Conservation (phyloP, 352 stramenopile genomes). For the Halophytophthora batemanensis region DNA sequence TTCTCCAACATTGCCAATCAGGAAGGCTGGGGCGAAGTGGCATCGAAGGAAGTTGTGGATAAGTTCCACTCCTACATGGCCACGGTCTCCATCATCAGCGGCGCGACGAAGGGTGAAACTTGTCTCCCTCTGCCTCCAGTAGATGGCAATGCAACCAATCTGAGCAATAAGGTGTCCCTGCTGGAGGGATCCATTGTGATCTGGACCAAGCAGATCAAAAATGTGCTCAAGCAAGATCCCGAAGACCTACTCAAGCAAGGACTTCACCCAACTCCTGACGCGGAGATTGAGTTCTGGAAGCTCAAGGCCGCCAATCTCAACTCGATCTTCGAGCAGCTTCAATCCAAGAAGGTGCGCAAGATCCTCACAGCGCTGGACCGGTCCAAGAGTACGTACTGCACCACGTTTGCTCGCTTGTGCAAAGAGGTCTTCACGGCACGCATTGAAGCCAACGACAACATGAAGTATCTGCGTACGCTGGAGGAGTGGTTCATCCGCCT, state of each 20-base stretch:
- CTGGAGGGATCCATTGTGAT: constrained; percentile 97
- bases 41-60: constrained; percentile 95
- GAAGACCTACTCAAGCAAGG: constrained; percentile 95
- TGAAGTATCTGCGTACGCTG: constrained; percentile 96
- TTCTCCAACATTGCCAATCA: constrained; percentile 96
- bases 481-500: constrained; percentile 96
- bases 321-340: constrained; percentile 93
- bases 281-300: constrained; percentile 98
- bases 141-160: constrained; percentile 73
- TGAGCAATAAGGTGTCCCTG: constrained; percentile 94
- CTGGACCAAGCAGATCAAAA: constrained; percentile 99
- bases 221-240: constrained; percentile 97
- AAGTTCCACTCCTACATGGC: constrained; percentile 97
- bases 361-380: constrained; percentile 94
- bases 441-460: constrained; percentile 98
- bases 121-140: constrained; percentile 93
- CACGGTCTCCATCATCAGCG: constrained; percentile 95
- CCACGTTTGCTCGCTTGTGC: constrained; percentile 94
- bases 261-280: constrained; percentile 95
- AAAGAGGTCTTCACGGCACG: constrained; percentile 97
- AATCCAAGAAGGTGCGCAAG: constrained; percentile 92
- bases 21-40: constrained; percentile 95
- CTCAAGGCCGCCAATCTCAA: constrained; percentile 95
- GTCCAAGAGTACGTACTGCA: constrained; percentile 96
- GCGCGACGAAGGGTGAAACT: constrained; percentile 96